A percentile compares a stretch with the other conserved stretches of the same genome.
Evolutionary conservation across 1,284 basidiomycete genomes (phyloP).

Genomic region (Somion occarium): DNA sequence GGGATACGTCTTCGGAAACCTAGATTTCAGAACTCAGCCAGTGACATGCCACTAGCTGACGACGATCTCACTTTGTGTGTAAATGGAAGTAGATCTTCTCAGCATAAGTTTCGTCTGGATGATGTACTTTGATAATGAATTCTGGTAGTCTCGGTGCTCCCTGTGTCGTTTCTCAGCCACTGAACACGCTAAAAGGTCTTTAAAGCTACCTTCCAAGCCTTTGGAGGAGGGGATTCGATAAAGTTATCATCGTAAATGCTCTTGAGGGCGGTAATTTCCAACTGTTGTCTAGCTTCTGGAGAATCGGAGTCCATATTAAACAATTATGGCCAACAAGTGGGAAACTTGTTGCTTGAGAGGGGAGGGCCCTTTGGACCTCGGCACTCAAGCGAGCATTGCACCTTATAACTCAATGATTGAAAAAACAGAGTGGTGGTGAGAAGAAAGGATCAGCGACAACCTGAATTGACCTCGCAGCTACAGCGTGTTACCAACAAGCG

Average conservation of each 20-base stretch:
- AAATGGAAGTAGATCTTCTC: constrained; percentile 58
- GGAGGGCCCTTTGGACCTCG: constrained; percentile 65
- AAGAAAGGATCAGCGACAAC: constrained; percentile 1
- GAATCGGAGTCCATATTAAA: constrained; percentile 50
- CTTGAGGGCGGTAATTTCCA: constrained; percentile 71
- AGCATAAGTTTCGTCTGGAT: constrained; percentile 52
- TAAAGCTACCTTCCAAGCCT: constrained; percentile 67
- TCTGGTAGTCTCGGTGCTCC: constrained; percentile 63
- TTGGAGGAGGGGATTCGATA: constrained; percentile 64
- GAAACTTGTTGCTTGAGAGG: constrained; percentile 32
- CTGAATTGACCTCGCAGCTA: background rate
- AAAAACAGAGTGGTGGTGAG: constrained; percentile 6
- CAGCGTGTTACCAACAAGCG: background rate
- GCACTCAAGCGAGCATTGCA: constrained; percentile 67
- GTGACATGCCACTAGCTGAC: background rate
- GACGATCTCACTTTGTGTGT: constrained; percentile 51
- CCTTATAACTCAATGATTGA: constrained; percentile 10
- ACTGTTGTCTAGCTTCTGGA: constrained; percentile 63
- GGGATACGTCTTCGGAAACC: constrained; percentile 77
- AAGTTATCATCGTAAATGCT: constrained; percentile 77
- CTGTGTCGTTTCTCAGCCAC: constrained; percentile 30
- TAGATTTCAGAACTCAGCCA: constrained; percentile 25
- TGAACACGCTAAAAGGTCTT: background rate
- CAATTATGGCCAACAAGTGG: constrained; percentile 26
- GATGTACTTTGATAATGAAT: constrained; percentile 65